A percentile compares a stretch with the other conserved stretches of the same genome.
Evolutionary conservation across 116 monocot species (phyloP).

Genomic region (Iris pallida): DNA sequence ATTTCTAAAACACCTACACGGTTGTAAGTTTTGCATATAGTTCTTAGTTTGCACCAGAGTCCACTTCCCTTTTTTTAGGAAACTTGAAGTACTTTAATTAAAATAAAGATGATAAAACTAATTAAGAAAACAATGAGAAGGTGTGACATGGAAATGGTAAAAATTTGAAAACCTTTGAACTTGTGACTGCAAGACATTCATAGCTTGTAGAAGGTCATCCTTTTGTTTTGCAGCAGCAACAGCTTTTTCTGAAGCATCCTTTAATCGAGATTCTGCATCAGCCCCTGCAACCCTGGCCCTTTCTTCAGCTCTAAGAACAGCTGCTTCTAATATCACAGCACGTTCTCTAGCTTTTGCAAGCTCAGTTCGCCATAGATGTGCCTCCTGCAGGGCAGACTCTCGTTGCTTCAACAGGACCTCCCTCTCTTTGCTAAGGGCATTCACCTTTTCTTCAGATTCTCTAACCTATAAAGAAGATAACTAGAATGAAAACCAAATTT

Average conservation of each 20-base stretch:
- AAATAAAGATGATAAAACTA: too few relatives aligned
- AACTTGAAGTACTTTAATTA: too few relatives aligned
- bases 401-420: constrained; percentile 67
- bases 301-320: constrained; percentile 88
- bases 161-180: constrained; percentile 61
- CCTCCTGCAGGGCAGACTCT: constrained; percentile 84
- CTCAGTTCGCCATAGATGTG: constrained; percentile 87
- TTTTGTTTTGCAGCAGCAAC: constrained; percentile 58
- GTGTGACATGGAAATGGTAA: neutral
- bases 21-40: too few relatives aligned
- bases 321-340: constrained; percentile 84
- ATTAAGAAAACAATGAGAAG: neutral
- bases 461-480: constrained; percentile 37
- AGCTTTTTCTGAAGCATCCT: constrained; percentile 58
- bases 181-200: constrained; percentile 76
- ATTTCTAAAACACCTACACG: too few relatives aligned
- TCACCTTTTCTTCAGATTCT: constrained; percentile 68
- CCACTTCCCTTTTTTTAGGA: too few relatives aligned
- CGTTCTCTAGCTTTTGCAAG: constrained; percentile 92
- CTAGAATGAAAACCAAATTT: neutral
- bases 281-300: constrained; percentile 70
- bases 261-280: constrained; percentile 55
- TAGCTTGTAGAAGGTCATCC: constrained; percentile 71
- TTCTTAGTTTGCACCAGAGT: too few relatives aligned
- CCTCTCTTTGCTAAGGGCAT: constrained; percentile 45